Conservation (phyloP, 2,329 filamentous ascomycete species). For the Cryphonectria japonica region DNA sequence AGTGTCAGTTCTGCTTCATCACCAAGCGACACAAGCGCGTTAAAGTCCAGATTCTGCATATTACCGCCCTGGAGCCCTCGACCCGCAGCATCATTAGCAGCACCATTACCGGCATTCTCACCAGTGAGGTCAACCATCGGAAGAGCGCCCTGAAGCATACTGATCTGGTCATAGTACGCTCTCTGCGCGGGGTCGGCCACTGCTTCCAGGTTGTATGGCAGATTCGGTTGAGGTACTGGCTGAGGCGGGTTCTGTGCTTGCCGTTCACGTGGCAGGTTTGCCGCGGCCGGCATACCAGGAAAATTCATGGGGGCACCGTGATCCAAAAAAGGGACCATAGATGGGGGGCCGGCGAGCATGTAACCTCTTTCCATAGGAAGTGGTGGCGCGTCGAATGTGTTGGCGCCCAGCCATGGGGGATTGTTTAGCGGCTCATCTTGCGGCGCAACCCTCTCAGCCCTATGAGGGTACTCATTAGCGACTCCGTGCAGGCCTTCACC, state of each 20-base stretch:
- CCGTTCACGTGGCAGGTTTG: not conserved
- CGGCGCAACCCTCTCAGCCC: not conserved
- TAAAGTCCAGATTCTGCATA: not conserved
- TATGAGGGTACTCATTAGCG: conserved; percentile 20
- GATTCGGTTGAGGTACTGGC: not conserved
- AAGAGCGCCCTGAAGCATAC: not conserved
- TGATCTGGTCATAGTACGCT: not conserved
- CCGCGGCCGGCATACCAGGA: no score
- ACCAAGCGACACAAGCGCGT: not conserved
- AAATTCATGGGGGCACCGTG: not conserved
- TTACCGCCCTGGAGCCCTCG: not conserved
- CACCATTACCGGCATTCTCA: not conserved
- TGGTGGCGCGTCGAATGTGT: not conserved
- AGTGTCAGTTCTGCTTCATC: not conserved
- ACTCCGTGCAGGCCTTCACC: conserved; percentile 16
- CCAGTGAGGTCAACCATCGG: not conserved
- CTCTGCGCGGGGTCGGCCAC: not conserved
- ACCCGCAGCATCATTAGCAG: not conserved
- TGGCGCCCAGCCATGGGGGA: not conserved
- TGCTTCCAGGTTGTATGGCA: not conserved
- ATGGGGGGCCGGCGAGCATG: not conserved
- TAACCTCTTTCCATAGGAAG: not conserved
- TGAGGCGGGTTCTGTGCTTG: not conserved
- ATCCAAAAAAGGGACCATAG: not conserved
- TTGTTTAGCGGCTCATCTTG: conserved; percentile 8